These are phyloP conservation scores for Globisporangium rhizosaccharum DNA, from an alignment of 352 stramenopile species.

Conservation along the genomic window DNA sequence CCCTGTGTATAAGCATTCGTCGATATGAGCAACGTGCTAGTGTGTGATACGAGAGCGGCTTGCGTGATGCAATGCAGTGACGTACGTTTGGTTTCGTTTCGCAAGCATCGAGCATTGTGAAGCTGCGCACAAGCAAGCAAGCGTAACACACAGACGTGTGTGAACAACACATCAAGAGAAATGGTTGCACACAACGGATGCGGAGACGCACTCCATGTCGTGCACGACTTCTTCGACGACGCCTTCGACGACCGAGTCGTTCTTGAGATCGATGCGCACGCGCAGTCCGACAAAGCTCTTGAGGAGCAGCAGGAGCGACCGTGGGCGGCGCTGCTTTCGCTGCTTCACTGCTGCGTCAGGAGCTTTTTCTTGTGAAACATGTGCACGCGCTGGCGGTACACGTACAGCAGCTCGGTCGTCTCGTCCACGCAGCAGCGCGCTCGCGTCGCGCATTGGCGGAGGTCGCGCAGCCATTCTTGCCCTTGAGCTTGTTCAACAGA, in stretches of 20 bases:
- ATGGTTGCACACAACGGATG: background rate
- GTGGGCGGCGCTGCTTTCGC: slow-evolving; percentile 23
- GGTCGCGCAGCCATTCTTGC: background rate
- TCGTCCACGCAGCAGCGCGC: background rate
- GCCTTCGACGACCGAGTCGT: slow-evolving; percentile 72
- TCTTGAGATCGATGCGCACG: slow-evolving; percentile 81
- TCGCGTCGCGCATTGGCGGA: too few relatives aligned
- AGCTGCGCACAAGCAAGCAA: slow-evolving; percentile 19
- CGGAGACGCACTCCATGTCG: slow-evolving; percentile 72
- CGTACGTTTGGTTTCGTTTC: slow-evolving; percentile 72
- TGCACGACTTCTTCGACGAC: slow-evolving; percentile 78
- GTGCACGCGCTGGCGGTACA: background rate
- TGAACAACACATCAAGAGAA: background rate
- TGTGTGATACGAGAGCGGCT: background rate
- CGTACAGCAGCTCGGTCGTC: background rate
- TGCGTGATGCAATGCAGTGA: background rate
- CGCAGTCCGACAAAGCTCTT: slow-evolving; percentile 82
- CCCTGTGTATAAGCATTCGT: slow-evolving; percentile 26
- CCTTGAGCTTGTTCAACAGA: too few relatives aligned
- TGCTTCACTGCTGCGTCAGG: slow-evolving; percentile 1
- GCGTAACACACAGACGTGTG: too few relatives aligned
- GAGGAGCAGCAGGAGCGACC: slow-evolving; percentile 69
- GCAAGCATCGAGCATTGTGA: slow-evolving; percentile 66
- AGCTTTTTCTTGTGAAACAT: background rate
- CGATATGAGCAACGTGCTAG: background rate